Evolutionary conservation across 305 asterid genomes (phyloP).

Genomic region (Fraxinus nigra): DNA sequence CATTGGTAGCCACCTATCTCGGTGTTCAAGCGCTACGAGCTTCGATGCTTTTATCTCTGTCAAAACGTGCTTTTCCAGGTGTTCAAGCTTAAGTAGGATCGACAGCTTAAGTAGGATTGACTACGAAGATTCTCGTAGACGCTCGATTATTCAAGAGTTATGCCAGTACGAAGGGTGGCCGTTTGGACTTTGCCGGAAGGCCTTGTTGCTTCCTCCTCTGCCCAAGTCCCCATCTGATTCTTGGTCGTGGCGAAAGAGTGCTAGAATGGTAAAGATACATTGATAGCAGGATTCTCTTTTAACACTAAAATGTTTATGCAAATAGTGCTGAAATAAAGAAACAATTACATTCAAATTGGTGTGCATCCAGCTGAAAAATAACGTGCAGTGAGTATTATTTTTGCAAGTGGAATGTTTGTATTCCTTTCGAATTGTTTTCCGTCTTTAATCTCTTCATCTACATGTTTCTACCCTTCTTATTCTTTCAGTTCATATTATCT

Average conservation of each 20-base stretch:
- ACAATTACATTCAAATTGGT: background rate
- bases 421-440: background rate
- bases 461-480: background rate
- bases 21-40: constrained; percentile 55
- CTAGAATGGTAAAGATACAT: constrained; percentile 26
- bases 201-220: constrained; percentile 68
- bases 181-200: constrained; percentile 67
- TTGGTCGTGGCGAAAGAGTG: constrained; percentile 71
- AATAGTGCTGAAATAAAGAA: background rate
- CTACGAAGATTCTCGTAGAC: constrained; percentile 33
- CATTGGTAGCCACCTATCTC: constrained; percentile 40
- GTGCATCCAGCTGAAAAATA: background rate
- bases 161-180: constrained; percentile 77
- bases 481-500: background rate
- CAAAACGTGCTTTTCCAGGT: constrained; percentile 49
- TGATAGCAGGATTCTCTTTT: constrained; percentile 6
- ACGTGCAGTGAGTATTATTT: background rate
- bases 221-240: constrained; percentile 83
- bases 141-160: constrained; percentile 44
- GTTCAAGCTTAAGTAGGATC: constrained; percentile 55
- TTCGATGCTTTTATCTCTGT: constrained; percentile 49
- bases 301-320: background rate
- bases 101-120: constrained; percentile 59
- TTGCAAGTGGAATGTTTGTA: background rate
- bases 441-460: background rate